Conservation (phyloP, 768 basidiomycete genomes). For the Galerina sulciceps region DNA sequence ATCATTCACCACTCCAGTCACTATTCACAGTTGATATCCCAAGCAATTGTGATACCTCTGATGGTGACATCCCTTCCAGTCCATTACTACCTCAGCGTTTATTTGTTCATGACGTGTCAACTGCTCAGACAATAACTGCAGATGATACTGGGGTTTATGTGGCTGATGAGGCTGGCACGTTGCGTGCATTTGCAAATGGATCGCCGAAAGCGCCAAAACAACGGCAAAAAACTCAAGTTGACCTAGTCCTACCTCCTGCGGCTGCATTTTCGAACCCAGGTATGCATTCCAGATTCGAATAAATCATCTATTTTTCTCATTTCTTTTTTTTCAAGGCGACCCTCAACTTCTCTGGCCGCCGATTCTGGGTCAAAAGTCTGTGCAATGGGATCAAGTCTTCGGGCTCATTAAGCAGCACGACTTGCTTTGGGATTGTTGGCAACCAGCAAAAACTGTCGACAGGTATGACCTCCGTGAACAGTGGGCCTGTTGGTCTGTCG, state of each 20-base stretch:
- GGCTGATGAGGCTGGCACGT: background rate
- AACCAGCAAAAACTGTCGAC: constrained; percentile 25
- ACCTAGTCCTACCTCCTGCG: constrained; percentile 24
- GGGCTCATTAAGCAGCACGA: constrained; percentile 21
- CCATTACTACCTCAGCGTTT: background rate
- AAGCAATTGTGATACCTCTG: background rate
- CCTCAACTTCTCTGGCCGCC: constrained; percentile 19
- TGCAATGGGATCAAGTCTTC: constrained; percentile 28
- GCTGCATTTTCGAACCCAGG: constrained; percentile 23
- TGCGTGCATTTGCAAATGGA: constrained; percentile 1
- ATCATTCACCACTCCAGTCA: background rate
- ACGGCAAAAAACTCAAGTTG: constrained; percentile 17
- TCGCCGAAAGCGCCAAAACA: constrained; percentile 3
- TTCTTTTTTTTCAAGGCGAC: constrained; percentile 3
- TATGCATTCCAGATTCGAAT: background rate
- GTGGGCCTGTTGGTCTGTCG: constrained; percentile 21
- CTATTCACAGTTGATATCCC: background rate
- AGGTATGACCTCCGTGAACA: constrained; percentile 19
- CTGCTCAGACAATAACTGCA: background rate
- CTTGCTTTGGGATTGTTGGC: constrained; percentile 28
- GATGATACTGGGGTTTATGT: background rate
- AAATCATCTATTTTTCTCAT: background rate
- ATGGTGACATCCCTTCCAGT: background rate
- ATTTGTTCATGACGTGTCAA: background rate
- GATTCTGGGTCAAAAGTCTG: constrained; percentile 23